Conservation (phyloP, 495 filamentous ascomycete species). For the Aspergillus homomorphus region DNA sequence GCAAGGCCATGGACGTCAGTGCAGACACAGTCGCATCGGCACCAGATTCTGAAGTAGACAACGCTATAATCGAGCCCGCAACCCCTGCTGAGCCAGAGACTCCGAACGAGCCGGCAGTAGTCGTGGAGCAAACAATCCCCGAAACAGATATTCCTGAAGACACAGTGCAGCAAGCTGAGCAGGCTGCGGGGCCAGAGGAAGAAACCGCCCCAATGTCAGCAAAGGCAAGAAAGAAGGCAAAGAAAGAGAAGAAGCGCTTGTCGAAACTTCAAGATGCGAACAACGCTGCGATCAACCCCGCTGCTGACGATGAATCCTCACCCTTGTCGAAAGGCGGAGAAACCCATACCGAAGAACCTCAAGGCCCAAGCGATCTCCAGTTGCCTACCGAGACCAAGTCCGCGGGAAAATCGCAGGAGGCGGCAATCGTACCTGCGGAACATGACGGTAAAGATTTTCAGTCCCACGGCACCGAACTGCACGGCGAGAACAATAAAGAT, state of each 20-base stretch:
- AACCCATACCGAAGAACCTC: constrained; percentile 15
- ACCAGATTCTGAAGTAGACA: background rate
- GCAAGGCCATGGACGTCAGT: constrained; percentile 29
- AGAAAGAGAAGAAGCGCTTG: constrained; percentile 47
- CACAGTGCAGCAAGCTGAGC: constrained; percentile 13
- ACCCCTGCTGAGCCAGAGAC: constrained; percentile 11
- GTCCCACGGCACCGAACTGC: constrained; percentile 43
- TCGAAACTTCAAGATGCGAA: constrained; percentile 29
- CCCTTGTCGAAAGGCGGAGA: background rate
- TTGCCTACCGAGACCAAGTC: constrained; percentile 22
- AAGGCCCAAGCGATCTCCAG: constrained; percentile 14
- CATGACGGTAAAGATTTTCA: constrained; percentile 51
- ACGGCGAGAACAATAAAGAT: constrained; percentile 38
- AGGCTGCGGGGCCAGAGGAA: constrained; percentile 23
- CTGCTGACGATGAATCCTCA: constrained; percentile 1
- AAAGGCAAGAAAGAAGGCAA: constrained; percentile 44
- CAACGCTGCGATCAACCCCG: constrained; percentile 6
- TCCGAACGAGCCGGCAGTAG: constrained; percentile 5
- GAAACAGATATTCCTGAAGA: constrained; percentile 5
- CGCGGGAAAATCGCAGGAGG: constrained; percentile 30
- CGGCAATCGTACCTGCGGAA: constrained; percentile 42
- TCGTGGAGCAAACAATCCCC: background rate
- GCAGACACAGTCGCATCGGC: constrained; percentile 18
- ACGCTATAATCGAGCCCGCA: background rate
- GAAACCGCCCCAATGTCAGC: constrained; percentile 27